A percentile compares a stretch with the other conserved stretches of the same genome.
These are phyloP conservation scores for Parachaetomium inaequale DNA, from an alignment of 495 filamentous ascomycete species.

Conservation along the genomic window DNA sequence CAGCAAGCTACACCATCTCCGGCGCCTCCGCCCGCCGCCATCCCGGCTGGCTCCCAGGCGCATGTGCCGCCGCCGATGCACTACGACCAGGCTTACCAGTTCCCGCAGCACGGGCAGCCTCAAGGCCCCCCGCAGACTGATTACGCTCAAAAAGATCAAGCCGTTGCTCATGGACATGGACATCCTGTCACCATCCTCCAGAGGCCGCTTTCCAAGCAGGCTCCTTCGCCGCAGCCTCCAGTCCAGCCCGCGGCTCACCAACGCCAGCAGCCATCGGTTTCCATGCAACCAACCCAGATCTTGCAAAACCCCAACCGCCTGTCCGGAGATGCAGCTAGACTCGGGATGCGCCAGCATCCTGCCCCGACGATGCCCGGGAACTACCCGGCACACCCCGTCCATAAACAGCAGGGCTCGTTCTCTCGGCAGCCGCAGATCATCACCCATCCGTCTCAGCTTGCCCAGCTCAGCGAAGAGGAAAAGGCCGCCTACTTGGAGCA, in stretches of 20 bases:
- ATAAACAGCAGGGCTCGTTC: constrained; percentile 40
- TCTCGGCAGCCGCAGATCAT: constrained; percentile 43
- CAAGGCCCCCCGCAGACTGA: constrained; percentile 30
- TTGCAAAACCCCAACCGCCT: constrained; percentile 48
- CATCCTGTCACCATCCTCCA: constrained; percentile 48
- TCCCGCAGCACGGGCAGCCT: constrained; percentile 26
- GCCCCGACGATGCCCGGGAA: constrained; percentile 17
- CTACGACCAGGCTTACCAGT: constrained; percentile 28
- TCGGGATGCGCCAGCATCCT: constrained; percentile 28
- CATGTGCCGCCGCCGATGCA: constrained; percentile 32
- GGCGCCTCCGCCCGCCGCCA: constrained; percentile 23
- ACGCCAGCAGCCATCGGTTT: constrained; percentile 49
- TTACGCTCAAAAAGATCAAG: constrained; percentile 29
- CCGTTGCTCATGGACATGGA: constrained; percentile 31
- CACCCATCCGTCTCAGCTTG: constrained; percentile 70
- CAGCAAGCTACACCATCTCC: constrained; percentile 31
- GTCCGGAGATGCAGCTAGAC: constrained; percentile 37
- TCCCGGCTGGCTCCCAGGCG: constrained; percentile 16
- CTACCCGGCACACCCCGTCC: constrained; percentile 31
- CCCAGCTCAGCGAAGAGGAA: constrained; percentile 71
- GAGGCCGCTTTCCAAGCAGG: constrained; percentile 40
- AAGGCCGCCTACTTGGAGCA: constrained; percentile 77
- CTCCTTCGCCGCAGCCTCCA: constrained; percentile 30
- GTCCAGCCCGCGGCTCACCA: constrained; percentile 32
- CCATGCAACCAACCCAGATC: constrained; percentile 54